Base-by-base conservation (phyloP, 1,284 basidiomycete genomes). In the Agaricales sp. region DNA sequence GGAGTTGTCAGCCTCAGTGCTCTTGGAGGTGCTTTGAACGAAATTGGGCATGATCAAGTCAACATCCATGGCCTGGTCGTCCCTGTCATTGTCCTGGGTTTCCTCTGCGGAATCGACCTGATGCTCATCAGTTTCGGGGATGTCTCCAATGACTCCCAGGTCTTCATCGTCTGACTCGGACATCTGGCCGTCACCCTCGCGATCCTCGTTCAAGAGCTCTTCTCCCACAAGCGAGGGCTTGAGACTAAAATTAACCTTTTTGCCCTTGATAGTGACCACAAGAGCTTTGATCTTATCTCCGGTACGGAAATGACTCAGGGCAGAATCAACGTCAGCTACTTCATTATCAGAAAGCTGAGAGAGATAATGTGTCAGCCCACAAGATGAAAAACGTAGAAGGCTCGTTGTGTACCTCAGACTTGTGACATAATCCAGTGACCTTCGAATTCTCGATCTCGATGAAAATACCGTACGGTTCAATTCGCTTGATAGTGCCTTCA, bases 381-480 rank as follows among this genome's bases (percentile, higher is more conserved):
- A 30, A 22, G 21, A 50, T 19, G 20, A 45, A 26, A 43, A 22
- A 39, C n/a, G n/a, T n/a, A n/a, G n/a, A n/a, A n/a, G n/a, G n/a
- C 26, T 47, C 50, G 50, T 45, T 37, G 49, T 74, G 48, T 59
- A 86, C 87, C 74, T 96, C 78, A 18, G 88, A 90, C 65, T 92
- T 92, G 67, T 99, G 96, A 63, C 95, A 98, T 8, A 99, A 72
- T 3, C 96, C 96, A 50, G 77, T 85, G 46, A 98, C 70, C 58
- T 85, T 86, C 1, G 87, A 86, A 13, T 78, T 85, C 8, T 88
- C 80, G 39, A 98, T 84, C 61, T 87, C 78, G 48, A 99, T 80
- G 68, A 99, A 98, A 35, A 97, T 73, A 14, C 96, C 96, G 59
- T 91, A 99, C 30, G 82, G 77, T 64, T 93, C 88, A 8, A 94